phyloP scores from a whole-genome alignment of 805 yeast species.

The Metschnikowia sp. region DNA sequence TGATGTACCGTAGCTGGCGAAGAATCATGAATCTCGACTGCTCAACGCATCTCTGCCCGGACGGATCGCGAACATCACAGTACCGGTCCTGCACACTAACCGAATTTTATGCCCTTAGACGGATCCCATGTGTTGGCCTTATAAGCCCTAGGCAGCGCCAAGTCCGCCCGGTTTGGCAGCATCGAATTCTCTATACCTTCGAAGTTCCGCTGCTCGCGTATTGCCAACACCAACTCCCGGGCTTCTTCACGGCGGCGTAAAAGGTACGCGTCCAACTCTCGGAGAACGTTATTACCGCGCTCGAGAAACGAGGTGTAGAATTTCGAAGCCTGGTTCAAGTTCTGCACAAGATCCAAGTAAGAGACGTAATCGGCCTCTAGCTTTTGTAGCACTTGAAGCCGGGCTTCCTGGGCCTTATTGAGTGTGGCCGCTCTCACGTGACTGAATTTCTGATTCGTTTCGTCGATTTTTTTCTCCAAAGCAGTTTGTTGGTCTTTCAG shows the following conservation, averaged over 20 bases:
- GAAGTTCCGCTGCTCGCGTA: conserved; percentile 13
- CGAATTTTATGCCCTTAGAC: conserved; percentile 8
- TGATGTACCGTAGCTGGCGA: conserved; percentile 18
- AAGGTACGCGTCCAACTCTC: conserved; percentile 52
- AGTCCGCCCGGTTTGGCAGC: conserved; percentile 3
- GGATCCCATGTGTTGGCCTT: conserved; percentile 7
- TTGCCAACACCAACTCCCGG: conserved; percentile 41
- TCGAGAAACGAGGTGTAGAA: conserved; percentile 64
- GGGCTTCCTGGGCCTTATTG: conserved; percentile 25
- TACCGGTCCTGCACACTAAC: neutral
- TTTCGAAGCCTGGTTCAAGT: conserved; percentile 62
- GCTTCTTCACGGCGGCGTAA: conserved; percentile 51
- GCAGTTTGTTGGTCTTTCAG: conserved; percentile 28
- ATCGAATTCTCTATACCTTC: conserved; percentile 15
- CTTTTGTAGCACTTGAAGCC: conserved; percentile 50
- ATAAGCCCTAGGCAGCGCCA: conserved; percentile 14
- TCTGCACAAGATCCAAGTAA: conserved; percentile 53
- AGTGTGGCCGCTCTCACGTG: conserved; percentile 6
- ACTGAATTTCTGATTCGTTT: conserved; percentile 13
- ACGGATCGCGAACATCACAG: neutral
- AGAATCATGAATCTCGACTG: conserved; percentile 10
- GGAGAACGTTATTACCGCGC: conserved; percentile 42
- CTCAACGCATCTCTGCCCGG: no score
- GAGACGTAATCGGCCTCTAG: conserved; percentile 50
- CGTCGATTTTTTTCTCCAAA: conserved; percentile 18